phyloP scores from a whole-genome alignment of 192 early-diverging fungal genomes.

The Entophlyctis helioformis region DNA sequence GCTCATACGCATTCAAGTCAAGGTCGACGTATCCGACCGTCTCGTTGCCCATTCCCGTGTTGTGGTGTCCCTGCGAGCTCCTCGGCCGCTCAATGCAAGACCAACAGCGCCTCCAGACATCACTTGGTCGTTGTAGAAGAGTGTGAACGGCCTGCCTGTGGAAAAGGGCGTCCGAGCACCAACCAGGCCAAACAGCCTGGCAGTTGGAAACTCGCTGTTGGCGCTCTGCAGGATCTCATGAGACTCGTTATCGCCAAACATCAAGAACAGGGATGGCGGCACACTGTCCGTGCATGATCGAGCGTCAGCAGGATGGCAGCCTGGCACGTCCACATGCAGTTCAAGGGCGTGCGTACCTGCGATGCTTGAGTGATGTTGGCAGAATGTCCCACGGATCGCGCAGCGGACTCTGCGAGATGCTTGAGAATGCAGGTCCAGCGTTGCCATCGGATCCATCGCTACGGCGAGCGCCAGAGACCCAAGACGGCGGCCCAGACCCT shows the following conservation, averaged over 20 bases:
- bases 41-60: too few species aligned
- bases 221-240: slow-evolving; percentile 11
- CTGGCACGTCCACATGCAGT: not conserved
- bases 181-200: slow-evolving; percentile 15
- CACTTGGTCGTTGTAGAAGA: slow-evolving; percentile 20
- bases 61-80: too few species aligned
- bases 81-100: slow-evolving; percentile 3
- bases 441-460: too few species aligned
- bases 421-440: not conserved
- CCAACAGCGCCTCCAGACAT: slow-evolving; percentile 16
- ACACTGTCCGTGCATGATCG: not conserved
- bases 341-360: not conserved
- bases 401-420: not conserved
- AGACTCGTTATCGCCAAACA: slow-evolving; percentile 21
- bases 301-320: not conserved
- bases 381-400: too few species aligned
- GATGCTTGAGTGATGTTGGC: not conserved
- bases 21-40: too few species aligned
- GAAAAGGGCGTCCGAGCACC: slow-evolving; percentile 22
- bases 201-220: slow-evolving; percentile 5
- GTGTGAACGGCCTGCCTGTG: slow-evolving; percentile 14
- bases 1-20: too few species aligned
- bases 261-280: slow-evolving; percentile 2
- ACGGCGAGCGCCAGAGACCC: not conserved
- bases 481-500: not conserved